Conservation (phyloP, 495 filamentous ascomycete genomes). For the Rostrohypoxylon terebratum region DNA sequence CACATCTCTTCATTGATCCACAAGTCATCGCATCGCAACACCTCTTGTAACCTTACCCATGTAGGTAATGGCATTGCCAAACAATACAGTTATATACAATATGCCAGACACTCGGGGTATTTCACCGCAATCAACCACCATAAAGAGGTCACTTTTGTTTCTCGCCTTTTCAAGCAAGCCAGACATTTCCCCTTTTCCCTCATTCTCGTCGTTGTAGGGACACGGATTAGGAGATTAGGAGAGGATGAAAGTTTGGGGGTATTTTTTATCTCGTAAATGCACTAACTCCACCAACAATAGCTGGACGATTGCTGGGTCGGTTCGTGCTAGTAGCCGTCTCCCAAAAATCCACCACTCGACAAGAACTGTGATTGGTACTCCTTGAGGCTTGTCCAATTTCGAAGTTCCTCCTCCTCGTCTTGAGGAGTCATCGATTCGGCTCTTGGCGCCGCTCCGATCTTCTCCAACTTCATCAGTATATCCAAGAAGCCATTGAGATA, state of each 20-base stretch:
- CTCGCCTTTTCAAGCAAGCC: not conserved
- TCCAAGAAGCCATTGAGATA: constrained; percentile 75
- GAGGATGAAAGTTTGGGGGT: not conserved
- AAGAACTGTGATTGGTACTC: constrained; percentile 78
- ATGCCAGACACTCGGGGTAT: not conserved
- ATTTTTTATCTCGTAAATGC: not conserved
- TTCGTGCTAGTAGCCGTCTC: constrained; percentile 27
- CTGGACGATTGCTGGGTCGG: not conserved
- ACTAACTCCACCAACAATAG: not conserved
- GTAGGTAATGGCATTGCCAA: not conserved
- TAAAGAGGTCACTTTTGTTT: not conserved
- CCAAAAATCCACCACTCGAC: constrained; percentile 68
- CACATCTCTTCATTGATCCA: not conserved
- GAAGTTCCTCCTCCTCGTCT: constrained; percentile 78
- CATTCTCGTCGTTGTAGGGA: not conserved
- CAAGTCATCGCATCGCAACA: not conserved
- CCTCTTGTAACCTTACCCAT: not conserved
- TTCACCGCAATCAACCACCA: not conserved
- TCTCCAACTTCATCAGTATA: constrained; percentile 77
- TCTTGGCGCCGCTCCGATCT: constrained; percentile 52
- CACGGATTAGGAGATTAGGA: not conserved
- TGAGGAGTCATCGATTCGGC: constrained; percentile 54
- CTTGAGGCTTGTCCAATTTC: constrained; percentile 78
- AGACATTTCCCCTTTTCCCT: not conserved
- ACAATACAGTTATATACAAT: not conserved